Evolutionary conservation across 176 grass and related monocot genomes (phyloP).

Genomic region (Carex myosuroides): DNA sequence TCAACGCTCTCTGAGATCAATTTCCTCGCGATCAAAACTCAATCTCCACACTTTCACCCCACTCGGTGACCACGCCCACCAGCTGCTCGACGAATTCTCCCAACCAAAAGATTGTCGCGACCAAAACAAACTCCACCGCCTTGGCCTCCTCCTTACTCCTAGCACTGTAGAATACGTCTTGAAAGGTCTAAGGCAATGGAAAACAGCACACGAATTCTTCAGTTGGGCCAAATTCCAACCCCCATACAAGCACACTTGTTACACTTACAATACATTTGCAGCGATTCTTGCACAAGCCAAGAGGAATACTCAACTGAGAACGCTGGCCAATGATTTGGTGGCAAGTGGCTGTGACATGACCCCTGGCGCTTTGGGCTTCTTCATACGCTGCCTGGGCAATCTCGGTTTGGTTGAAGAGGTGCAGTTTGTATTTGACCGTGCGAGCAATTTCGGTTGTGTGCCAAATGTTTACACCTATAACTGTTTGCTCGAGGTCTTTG

Average conservation of each 20-base stretch:
- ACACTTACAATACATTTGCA: constrained; percentile 81
- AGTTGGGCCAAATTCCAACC: constrained; percentile 46
- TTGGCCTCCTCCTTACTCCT: constrained; percentile 29
- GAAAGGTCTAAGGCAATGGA: constrained; percentile 45
- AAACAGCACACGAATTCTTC: constrained; percentile 71
- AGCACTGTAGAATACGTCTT: constrained; percentile 37
- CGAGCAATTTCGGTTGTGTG: constrained; percentile 36
- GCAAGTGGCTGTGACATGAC: constrained; percentile 46
- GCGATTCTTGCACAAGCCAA: constrained; percentile 39
- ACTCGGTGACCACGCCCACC: constrained; percentile 28
- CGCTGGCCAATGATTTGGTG: constrained; percentile 35
- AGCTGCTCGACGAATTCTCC: constrained; percentile 80
- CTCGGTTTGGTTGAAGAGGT: constrained; percentile 46
- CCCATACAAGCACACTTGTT: constrained; percentile 71
- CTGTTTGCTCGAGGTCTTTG: constrained; percentile 59
- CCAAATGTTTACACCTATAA: constrained; percentile 83
- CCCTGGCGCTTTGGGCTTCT: constrained; percentile 58
- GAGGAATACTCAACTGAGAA: constrained; percentile 32
- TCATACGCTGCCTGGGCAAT: constrained; percentile 57
- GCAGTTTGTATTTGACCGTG: constrained; percentile 38
- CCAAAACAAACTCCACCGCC: constrained; percentile 29
- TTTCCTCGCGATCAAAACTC: neutral
- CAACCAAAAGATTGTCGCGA: constrained; percentile 37
- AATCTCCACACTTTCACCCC: neutral
- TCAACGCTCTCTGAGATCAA: neutral